Evolutionary conservation across 805 yeast genomes (phyloP), one percentile per base, ranked within the genome.

Genomic region (Candida chauliodis): DNA sequence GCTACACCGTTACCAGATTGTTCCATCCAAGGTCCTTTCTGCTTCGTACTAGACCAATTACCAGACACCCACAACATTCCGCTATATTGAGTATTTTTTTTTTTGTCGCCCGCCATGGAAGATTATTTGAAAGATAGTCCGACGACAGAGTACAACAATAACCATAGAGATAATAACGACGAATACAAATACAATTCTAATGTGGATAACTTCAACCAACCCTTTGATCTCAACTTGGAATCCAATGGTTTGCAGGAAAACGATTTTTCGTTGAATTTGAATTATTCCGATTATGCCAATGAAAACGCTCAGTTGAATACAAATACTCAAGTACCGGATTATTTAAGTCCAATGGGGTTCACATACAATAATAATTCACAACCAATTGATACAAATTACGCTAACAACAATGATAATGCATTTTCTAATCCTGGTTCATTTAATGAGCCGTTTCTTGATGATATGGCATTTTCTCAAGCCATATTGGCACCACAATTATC

Each of bases 371-470:
- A 18, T 6, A 15, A 22, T 8, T 28, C 24, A 13, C 42, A 34
- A 24, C 11, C 39, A 6, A 29, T 30, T 11, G 33, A 30, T 9
- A 30, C 29, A 5, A 40, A 36, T n/a, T 19, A 21, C 15, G 8
- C 17, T 15, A 21, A 21, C 14, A 20, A n/a, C 5, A 21, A 30
- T 15, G n/a, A 30, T 3, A n/a, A 31, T 13, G 5, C n/a, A 11
- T 31, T 31, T 18, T 37, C 45, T 13, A 43, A 46, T 21, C 44
- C 48, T 7, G 45, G 43, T 6, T 52, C 55, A 4, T 47, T 46
- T 26, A 55, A 53, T 38, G 66, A 61, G 30, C 63, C 63, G 10
- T 56, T 58, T 35, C 48, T 63, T 39, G 66, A 61, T 25, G 42
- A 38, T 24, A 21, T 35, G 20, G 39, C 37, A 10, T 38, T 35